Percentiles rank a stretch among this genome's conserved stretches.
phyloP scores from a whole-genome alignment of 2,329 filamentous ascomycete genomes.

The Thelonectria rubi region DNA sequence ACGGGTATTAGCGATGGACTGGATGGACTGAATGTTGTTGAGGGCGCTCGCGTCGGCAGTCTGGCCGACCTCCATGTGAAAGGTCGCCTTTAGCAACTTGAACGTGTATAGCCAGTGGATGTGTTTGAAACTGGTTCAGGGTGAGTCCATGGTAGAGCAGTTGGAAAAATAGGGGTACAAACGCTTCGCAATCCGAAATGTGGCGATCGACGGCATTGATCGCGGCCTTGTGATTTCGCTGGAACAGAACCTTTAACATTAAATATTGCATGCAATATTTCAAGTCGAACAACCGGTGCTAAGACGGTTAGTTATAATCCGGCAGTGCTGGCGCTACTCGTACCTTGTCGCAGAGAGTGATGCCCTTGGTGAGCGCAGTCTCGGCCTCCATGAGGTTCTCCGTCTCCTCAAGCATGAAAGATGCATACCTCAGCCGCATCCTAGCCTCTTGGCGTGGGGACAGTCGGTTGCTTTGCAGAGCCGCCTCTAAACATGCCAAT shows the following conservation, averaged over 20 bases:
- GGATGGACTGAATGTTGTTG: conserved; percentile 74
- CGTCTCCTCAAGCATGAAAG: conserved; percentile 77
- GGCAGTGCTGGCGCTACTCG: conserved; percentile 2
- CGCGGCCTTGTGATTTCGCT: conserved; percentile 75
- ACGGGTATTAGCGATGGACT: conserved; percentile 65
- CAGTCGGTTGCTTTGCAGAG: conserved; percentile 68
- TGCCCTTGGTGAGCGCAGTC: conserved; percentile 75
- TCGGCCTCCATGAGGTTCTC: conserved; percentile 79
- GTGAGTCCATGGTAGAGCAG: conserved; percentile 21
- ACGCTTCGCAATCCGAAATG: conserved; percentile 74
- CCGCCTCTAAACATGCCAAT: conserved; percentile 75
- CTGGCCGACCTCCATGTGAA: conserved; percentile 70
- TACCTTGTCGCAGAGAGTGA: conserved; percentile 73
- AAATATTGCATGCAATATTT: conserved; percentile 83
- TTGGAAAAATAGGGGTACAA: conserved; percentile 43
- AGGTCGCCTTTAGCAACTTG: conserved; percentile 75
- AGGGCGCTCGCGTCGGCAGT: conserved; percentile 70
- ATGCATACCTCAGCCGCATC: conserved; percentile 75
- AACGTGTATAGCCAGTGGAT: conserved; percentile 80
- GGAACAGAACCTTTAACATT: conserved; percentile 74
- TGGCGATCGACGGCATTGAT: conserved; percentile 76
- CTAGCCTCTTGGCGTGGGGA: conserved; percentile 74
- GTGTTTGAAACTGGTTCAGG: conserved; percentile 65
- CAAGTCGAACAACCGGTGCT: conserved; percentile 63
- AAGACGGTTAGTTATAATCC: conserved; percentile 40